Base-by-base conservation (phyloP, 2,329 filamentous ascomycete genomes). In the Fusarium nanum region DNA sequence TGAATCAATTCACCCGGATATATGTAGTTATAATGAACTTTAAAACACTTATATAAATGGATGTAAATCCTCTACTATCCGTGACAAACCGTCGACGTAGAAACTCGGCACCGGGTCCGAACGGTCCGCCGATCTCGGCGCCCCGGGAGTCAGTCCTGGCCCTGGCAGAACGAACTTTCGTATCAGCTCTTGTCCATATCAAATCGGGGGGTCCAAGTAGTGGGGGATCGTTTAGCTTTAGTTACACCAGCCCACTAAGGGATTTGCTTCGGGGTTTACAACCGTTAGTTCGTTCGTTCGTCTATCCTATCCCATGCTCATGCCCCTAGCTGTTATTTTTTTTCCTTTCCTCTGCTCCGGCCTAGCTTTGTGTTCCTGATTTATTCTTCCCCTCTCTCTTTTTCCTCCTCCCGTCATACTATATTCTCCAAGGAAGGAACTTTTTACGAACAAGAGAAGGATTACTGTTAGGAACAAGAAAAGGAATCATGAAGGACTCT, bases 51-150 rank as follows among this genome's bases (percentile, higher is more conserved):
- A 14, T 18, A n/a, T 44, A 8, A 4, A 22, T 18, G 34, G 3
- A 28, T 32, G 28, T 30, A 20, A 23, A 30, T 28, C n/a, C 22
- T n/a, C n/a, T 11, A 34, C 20, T 47, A 65, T 18, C 53, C 57
- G 67, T 23, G 18, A 70, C 56, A 70, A 70, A 40, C 67, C 67
- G 62, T n/a, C 46, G 44, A 50, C 8, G 13, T 65, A 32, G 22
- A 48, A 16, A 54, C 48, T 68, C 67, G 67, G 67, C 45, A 44
- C 14, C 54, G 54, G 42, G 56, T 47, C 67, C 67, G 67, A 70
- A 59, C 20, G 28, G 20, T 7, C 32, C 34, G 67, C 67, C 67
- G 67, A 70, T 58, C 44, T 70, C 67, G 67, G 67, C 42, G 42
- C 41, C 34, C 64, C 47, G 23, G 60, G n/a, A 30, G 48, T 52